A percentile compares a stretch with the other conserved stretches of the same genome.
Evolutionary conservation across 495 filamentous ascomycete genomes (phyloP).

Genomic region (Penicillium ucsense): DNA sequence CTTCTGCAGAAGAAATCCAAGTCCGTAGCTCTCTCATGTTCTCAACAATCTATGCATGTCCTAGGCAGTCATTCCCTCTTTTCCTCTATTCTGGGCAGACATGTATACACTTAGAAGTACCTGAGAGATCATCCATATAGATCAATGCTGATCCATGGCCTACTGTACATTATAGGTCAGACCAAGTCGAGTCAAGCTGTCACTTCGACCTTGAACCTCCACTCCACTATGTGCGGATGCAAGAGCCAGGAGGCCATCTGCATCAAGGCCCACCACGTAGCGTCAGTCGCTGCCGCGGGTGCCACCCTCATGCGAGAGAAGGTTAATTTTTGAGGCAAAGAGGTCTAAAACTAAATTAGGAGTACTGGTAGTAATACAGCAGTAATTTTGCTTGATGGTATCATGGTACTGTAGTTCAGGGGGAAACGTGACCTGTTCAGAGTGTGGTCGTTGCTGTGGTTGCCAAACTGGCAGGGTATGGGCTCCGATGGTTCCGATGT

Average conservation of each 20-base stretch:
- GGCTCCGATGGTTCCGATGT: too few species aligned
- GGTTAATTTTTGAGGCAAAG: not conserved
- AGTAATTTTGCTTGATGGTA: too few species aligned
- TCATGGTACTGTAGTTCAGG: not conserved
- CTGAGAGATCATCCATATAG: not conserved
- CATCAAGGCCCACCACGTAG: not conserved
- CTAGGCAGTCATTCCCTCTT: too few species aligned
- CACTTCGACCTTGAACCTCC: too few species aligned
- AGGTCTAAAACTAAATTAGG: not conserved
- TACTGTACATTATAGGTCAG: not conserved
- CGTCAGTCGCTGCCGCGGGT: conserved; percentile 1
- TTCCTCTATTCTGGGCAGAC: too few species aligned
- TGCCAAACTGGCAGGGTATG: not conserved
- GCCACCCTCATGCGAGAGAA: conserved; percentile 2
- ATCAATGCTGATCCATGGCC: not conserved
- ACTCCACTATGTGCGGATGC: too few species aligned
- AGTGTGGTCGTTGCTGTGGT: conserved; percentile 6
- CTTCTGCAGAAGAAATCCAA: too few species aligned
- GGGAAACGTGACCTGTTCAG: too few species aligned
- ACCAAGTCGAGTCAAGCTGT: too few species aligned
- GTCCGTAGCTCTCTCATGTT: too few species aligned
- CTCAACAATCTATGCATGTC: too few species aligned
- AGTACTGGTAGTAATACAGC: not conserved
- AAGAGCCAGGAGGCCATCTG: not conserved
- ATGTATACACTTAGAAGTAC: too few species aligned